phyloP scores from a whole-genome alignment of 495 filamentous ascomycete species.

The Pseudotulostoma volvatum region DNA sequence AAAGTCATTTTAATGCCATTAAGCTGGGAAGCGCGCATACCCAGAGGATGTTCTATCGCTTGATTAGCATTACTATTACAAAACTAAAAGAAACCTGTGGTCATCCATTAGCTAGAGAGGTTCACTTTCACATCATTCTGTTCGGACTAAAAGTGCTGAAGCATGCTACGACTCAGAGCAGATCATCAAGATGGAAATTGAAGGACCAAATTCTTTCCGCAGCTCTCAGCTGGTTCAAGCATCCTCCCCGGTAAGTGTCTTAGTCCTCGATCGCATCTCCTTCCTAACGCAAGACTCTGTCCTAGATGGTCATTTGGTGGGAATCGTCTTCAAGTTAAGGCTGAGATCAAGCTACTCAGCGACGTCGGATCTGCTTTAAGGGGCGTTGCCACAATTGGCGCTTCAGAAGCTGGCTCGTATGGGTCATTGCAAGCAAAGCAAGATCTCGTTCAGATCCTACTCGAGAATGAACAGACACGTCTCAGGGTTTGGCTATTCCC shows the following conservation, averaged over 20 bases:
- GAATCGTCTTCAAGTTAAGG: constrained; percentile 81
- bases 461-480: constrained; percentile 73
- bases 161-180: constrained; percentile 45
- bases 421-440: constrained; percentile 63
- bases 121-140: constrained; percentile 73
- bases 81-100: constrained; percentile 49
- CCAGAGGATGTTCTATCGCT: constrained; percentile 60
- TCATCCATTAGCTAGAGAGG: constrained; percentile 79
- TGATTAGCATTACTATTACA: constrained; percentile 59
- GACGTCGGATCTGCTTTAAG: constrained; percentile 55
- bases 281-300: constrained; percentile 8
- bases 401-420: constrained; percentile 33
- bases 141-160: constrained; percentile 64
- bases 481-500: constrained; percentile 84
- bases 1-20: constrained; percentile 85
- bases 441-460: constrained; percentile 54
- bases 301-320: constrained; percentile 86
- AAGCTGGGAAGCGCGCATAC: constrained; percentile 64
- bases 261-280: not conserved
- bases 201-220: constrained; percentile 81
- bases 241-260: constrained; percentile 42
- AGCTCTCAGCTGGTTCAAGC: constrained; percentile 73
- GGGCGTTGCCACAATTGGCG: constrained; percentile 37
- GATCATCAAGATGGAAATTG: constrained; percentile 48
- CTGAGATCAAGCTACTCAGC: constrained; percentile 65